These are phyloP conservation scores for Knoxdaviesia proteae DNA, from an alignment of 2,329 filamentous ascomycete genomes.

Conservation along the genomic window DNA sequence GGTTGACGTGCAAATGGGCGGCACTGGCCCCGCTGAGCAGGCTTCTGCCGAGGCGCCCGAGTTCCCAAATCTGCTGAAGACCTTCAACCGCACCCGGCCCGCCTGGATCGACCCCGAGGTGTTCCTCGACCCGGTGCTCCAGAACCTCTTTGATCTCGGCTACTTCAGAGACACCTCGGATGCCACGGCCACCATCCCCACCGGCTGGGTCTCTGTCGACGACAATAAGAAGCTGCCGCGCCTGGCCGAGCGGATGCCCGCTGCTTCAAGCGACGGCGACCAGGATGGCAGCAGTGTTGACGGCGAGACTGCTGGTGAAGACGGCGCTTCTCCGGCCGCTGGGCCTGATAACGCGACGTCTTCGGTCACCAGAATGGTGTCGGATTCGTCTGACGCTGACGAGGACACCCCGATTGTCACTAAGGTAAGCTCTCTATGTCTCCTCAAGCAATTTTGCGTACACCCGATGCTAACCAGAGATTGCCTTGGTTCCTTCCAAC, in stretches of 20 bases:
- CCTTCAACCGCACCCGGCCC: conserved; percentile 28
- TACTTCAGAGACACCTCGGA: conserved; percentile 29
- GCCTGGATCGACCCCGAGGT: conserved; percentile 29
- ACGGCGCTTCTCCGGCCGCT: conserved; percentile 11
- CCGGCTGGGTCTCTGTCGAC: conserved; percentile 44
- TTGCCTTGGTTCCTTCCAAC: no score
- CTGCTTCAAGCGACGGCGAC: conserved; percentile 25
- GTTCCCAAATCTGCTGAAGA: conserved; percentile 15
- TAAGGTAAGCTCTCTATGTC: no score
- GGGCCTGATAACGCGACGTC: conserved; percentile 9
- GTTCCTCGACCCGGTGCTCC: conserved; percentile 41
- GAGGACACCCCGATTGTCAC: conserved; percentile 1
- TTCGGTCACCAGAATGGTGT: conserved; percentile 31
- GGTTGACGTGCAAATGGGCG: conserved; percentile 70
- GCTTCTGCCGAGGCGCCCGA: conserved; percentile 5
- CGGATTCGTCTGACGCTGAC: conserved; percentile 39
- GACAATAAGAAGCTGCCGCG: conserved; percentile 36
- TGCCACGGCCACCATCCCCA: conserved; percentile 39
- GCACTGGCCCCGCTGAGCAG: conserved; percentile 11
- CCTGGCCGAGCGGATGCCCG: conserved; percentile 24
- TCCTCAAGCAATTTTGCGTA: no score
- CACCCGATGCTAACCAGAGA: no score
- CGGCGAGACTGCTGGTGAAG: conserved; percentile 32
- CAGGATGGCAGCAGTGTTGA: conserved; percentile 25
- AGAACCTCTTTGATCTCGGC: conserved; percentile 58